phyloP scores from a whole-genome alignment of 352 stramenopile species.

The Phytophthora meadii region DNA sequence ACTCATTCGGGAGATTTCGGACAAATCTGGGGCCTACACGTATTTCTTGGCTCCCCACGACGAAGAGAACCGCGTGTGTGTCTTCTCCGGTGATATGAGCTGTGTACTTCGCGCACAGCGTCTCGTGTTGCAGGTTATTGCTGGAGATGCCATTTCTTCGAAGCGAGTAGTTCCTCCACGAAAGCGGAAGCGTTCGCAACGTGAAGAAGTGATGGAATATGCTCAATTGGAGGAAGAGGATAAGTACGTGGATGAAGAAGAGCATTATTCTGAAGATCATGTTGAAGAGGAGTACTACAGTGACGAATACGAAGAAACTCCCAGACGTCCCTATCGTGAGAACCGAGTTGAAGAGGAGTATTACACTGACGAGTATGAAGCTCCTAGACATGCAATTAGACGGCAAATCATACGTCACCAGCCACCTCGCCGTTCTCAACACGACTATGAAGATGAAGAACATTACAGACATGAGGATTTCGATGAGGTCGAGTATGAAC shows the following conservation, averaged over 20 bases:
- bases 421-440: constrained; percentile 9
- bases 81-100: constrained; percentile 60
- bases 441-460: constrained; percentile 23
- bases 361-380: constrained; percentile 16
- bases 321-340: background rate
- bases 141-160: constrained; percentile 58
- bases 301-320: constrained; percentile 14
- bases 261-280: constrained; percentile 15
- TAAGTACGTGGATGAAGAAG: constrained; percentile 23
- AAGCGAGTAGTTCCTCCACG: constrained; percentile 38
- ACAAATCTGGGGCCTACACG: constrained; percentile 56
- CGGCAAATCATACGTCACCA: constrained; percentile 22
- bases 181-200: constrained; percentile 49
- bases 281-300: constrained; percentile 25
- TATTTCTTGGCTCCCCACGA: constrained; percentile 50
- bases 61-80: constrained; percentile 54
- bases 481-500: constrained; percentile 17
- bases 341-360: constrained; percentile 2
- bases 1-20: constrained; percentile 63
- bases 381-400: constrained; percentile 11
- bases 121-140: constrained; percentile 67
- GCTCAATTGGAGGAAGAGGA: constrained; percentile 19
- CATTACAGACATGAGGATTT: constrained; percentile 22
- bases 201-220: constrained; percentile 27
- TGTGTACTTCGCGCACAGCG: constrained; percentile 60